phyloP scores from a whole-genome alignment of 345 rosid genomes.

The Dimocarpus longan region DNA sequence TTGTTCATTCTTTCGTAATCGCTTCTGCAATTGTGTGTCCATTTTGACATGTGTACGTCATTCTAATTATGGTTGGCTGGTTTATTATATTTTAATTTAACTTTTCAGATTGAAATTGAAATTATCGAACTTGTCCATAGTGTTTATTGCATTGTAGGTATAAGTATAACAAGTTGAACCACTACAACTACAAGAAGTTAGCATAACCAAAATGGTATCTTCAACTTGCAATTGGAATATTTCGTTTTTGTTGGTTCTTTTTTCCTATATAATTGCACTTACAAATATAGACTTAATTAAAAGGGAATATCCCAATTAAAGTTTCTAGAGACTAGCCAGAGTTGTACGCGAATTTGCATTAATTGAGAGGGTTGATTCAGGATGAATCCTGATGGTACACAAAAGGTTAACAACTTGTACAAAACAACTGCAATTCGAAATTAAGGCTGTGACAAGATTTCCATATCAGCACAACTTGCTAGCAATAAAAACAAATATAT shows the following conservation, averaged over 20 bases:
- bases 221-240: background rate
- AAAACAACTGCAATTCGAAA: background rate
- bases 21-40: background rate
- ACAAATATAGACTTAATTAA: too few species aligned
- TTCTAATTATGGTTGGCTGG: too few species aligned
- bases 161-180: too few species aligned
- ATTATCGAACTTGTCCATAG: too few species aligned
- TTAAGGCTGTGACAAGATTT: slow-evolving; percentile 5
- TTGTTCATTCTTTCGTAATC: slow-evolving; percentile 12
- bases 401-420: too few species aligned
- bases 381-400: background rate
- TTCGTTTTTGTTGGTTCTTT: too few species aligned
- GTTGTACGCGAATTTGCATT: too few species aligned
- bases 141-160: too few species aligned
- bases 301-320: background rate
- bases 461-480: background rate
- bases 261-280: too few species aligned
- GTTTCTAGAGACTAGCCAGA: background rate
- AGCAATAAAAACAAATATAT: background rate
- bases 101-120: too few species aligned
- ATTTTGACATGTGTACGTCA: background rate
- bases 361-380: background rate
- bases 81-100: too few species aligned
- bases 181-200: too few species aligned
- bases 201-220: background rate